phyloP scores from a whole-genome alignment of 441 rosid species.

The Euphorbia celastroides region DNA sequence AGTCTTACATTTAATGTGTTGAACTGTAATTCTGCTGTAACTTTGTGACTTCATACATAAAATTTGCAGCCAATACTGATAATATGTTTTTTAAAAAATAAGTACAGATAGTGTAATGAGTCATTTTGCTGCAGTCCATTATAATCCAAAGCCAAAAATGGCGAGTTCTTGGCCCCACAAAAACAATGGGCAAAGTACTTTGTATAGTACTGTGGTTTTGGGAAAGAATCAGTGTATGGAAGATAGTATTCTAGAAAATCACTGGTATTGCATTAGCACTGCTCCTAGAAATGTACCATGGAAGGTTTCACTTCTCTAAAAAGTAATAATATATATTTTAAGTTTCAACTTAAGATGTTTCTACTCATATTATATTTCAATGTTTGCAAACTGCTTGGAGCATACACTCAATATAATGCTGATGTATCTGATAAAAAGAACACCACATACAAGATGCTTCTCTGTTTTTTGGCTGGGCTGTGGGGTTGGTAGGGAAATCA shows the following conservation, averaged over 20 bases:
- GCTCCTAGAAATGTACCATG: background rate
- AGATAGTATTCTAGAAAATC: too few species aligned
- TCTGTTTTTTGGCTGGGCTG: background rate
- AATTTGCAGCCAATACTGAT: background rate
- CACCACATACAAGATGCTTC: background rate
- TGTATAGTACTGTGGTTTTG: background rate
- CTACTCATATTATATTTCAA: background rate
- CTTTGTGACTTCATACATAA: background rate
- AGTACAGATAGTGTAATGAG: too few species aligned
- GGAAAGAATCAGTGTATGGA: too few species aligned
- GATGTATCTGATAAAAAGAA: background rate
- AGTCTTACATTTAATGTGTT: background rate
- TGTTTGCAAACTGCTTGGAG: background rate
- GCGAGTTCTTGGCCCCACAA: too few species aligned
- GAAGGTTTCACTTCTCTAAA: background rate
- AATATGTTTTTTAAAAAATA: background rate
- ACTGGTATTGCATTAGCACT: too few species aligned
- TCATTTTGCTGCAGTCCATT: too few species aligned
- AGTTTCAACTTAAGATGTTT: background rate
- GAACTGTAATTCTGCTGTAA: background rate
- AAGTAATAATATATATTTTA: background rate
- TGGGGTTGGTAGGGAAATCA: background rate
- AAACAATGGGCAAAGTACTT: too few species aligned
- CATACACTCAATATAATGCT: constrained; percentile 1
- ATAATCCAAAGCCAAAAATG: too few species aligned